Evolutionary conservation across 2,329 filamentous ascomycete genomes (phyloP), one percentile per base, ranked within the genome.

Genomic region (Ophiostoma angusticollis): DNA sequence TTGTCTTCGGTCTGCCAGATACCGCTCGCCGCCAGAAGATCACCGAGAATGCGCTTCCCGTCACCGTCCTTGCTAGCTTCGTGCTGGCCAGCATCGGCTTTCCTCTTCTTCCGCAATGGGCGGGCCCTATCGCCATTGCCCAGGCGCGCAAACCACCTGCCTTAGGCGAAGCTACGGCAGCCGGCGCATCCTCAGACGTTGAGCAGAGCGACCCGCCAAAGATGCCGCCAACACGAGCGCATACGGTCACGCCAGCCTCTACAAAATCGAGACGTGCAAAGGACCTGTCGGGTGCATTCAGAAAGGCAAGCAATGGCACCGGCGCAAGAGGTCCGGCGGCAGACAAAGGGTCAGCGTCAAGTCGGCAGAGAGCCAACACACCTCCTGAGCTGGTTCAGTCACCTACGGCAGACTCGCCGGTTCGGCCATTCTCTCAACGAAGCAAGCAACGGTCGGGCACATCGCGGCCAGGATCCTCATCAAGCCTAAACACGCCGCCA

Each of bases 1-100:
- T 91, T 50, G 83, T 91, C 19, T 91, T 91, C 57, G 84, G 84
- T 16, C 67, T 81, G 18, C 70, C 78, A 24, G 83, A 89, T 52
- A 68, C 72, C 19, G 68, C 68, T 44, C 71, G 77, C 42, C 68
- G 76, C 47, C 80, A 85, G 50, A 80, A 79, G 61, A 86, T 91
- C 56, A 80, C 77, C 54, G 83, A 89, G 58, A 91, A 91, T 56
- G 69, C 81, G 6, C 59, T 89, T 28, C 84, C 84, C 7, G 82
- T 89, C 39, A 84, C 81, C 6, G 78, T 91, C 2, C 71, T 91
- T 24, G 80, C 81, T 27, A 87, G 83, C 58, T 76, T 91, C 52
- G 78, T 89, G 27, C 66, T 89, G 39, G 83, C 80, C 37, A 82
- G 80, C 51, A 66, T 87, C 37, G 84, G 78, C 11, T 68, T 83